Conservation (phyloP, 2,329 filamentous ascomycete genomes). For the Fusarium sulawesiense region DNA sequence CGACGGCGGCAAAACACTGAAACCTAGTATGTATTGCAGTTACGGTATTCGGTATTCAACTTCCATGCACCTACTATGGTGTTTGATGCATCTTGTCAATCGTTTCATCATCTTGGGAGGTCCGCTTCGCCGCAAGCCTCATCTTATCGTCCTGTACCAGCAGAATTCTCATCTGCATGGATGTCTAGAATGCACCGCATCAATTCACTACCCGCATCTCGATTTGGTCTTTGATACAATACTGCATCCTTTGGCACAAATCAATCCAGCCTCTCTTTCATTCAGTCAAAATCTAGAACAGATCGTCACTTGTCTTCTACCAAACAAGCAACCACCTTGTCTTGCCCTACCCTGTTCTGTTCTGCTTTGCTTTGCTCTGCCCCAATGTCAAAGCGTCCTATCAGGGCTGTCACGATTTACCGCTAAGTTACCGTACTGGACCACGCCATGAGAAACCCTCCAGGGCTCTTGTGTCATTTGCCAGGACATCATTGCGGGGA, state of each 20-base stretch:
- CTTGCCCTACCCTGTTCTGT: neutral
- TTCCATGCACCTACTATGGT: neutral
- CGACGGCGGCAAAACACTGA: slow-evolving; percentile 36
- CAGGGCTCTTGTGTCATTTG: slow-evolving; percentile 38
- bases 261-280: slow-evolving; percentile 16
- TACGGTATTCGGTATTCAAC: slow-evolving; percentile 3
- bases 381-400: slow-evolving; percentile 31
- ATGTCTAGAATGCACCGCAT: slow-evolving; percentile 21
- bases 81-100: slow-evolving; percentile 15
- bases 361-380: neutral
- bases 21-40: neutral
- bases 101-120: slow-evolving; percentile 22
- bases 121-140: slow-evolving; percentile 29
- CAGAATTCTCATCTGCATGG: slow-evolving; percentile 2
- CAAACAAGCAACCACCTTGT: slow-evolving; percentile 27
- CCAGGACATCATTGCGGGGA: slow-evolving; percentile 38
- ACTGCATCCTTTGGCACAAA: slow-evolving; percentile 23
- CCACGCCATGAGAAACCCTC: slow-evolving; percentile 29
- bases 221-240: slow-evolving; percentile 15
- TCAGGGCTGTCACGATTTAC: slow-evolving; percentile 21
- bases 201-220: slow-evolving; percentile 25
- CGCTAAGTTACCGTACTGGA: neutral
- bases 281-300: slow-evolving; percentile 37
- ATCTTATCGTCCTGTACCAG: slow-evolving; percentile 19
- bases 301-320: slow-evolving; percentile 32